Evolutionary conservation across 345 rosid species (phyloP).

Genomic region (Rhodamnia rubescens): DNA sequence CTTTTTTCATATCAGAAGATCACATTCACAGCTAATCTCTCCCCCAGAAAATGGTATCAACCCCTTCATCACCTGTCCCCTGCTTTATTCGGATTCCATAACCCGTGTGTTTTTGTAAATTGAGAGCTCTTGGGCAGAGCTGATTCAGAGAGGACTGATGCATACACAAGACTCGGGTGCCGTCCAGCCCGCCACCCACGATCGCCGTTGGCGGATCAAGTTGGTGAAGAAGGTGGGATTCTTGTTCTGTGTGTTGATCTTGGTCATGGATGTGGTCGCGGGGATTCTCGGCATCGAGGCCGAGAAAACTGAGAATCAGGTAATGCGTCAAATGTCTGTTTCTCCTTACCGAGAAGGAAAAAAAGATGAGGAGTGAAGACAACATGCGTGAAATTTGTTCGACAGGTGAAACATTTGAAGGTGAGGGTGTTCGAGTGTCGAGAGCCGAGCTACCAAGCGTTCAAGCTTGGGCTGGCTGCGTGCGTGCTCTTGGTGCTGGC

Average conservation of each 20-base stretch:
- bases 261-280: slow-evolving; percentile 42
- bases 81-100: slow-evolving; percentile 23
- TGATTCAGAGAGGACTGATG: too few species aligned
- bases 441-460: slow-evolving; percentile 69
- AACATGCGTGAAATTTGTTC: not conserved
- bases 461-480: slow-evolving; percentile 68
- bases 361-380: not conserved
- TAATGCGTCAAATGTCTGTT: not conserved
- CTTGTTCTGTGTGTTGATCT: slow-evolving; percentile 33
- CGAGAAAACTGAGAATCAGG: slow-evolving; percentile 45
- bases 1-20: not conserved
- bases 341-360: not conserved
- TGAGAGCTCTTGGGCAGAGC: too few species aligned
- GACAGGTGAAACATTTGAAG: slow-evolving; percentile 65
- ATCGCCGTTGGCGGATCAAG: not conserved
- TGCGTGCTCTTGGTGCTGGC: slow-evolving; percentile 47
- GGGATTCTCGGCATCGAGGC: slow-evolving; percentile 56
- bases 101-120: not conserved
- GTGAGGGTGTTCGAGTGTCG: slow-evolving; percentile 69
- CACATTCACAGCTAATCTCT: slow-evolving; percentile 11
- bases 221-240: slow-evolving; percentile 23
- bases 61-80: not conserved
- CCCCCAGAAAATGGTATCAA: not conserved
- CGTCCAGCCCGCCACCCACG: too few species aligned
- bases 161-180: too few species aligned